phyloP scores from a whole-genome alignment of 305 asterid species.

The Fraxinus ornus region DNA sequence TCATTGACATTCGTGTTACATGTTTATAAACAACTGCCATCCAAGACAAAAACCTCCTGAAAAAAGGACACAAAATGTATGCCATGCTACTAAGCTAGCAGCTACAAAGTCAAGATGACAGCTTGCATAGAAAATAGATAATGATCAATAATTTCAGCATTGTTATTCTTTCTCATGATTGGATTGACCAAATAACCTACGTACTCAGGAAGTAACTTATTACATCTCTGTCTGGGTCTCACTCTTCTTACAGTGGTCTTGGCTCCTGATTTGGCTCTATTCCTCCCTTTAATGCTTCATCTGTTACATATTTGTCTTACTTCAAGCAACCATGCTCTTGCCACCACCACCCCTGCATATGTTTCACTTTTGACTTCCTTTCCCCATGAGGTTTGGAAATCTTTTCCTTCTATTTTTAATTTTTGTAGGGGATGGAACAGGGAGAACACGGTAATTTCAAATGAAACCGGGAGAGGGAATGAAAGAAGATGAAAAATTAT shows the following conservation, averaged over 20 bases:
- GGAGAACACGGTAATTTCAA: constrained; percentile 5
- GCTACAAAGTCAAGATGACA: background rate
- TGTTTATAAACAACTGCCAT: background rate
- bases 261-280: background rate
- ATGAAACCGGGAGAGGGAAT: background rate
- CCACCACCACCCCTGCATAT: background rate
- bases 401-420: background rate
- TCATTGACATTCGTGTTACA: background rate
- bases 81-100: background rate
- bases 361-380: background rate
- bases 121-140: background rate
- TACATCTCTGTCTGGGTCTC: background rate
- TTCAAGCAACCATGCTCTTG: background rate
- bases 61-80: background rate
- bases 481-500: background rate
- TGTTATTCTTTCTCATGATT: background rate
- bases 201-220: background rate
- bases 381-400: background rate
- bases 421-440: background rate
- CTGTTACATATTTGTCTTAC: background rate
- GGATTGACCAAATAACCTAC: background rate
- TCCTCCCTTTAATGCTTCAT: background rate
- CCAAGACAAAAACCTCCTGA: background rate
- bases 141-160: background rate
- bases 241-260: background rate